Evolutionary conservation across 805 yeast genomes (phyloP).

Genomic region (Pichia nanzhaoensis): DNA sequence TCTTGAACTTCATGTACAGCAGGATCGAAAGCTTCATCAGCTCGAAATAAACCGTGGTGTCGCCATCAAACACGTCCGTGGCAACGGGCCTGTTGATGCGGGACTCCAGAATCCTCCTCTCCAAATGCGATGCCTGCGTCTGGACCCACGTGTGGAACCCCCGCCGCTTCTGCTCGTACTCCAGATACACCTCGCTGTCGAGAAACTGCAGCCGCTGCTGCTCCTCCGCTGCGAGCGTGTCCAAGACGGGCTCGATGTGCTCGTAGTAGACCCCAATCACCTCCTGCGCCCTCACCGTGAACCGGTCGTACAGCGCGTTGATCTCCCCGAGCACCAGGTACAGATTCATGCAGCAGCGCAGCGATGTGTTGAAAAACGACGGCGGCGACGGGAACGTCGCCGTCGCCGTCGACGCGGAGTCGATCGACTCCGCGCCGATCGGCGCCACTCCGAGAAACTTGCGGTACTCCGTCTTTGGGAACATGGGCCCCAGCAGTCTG

Average conservation of each 20-base stretch:
- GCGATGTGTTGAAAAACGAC: slow-evolving; percentile 9
- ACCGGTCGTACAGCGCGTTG: slow-evolving; percentile 14
- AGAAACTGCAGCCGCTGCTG: slow-evolving; percentile 9
- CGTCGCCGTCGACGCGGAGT: too few relatives aligned
- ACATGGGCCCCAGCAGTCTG: slow-evolving; percentile 18
- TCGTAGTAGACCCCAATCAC: slow-evolving; percentile 5
- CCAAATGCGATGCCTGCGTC: slow-evolving; percentile 10
- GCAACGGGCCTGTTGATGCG: slow-evolving; percentile 7
- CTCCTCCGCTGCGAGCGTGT: slow-evolving; percentile 5
- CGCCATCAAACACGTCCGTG: slow-evolving; percentile 1
- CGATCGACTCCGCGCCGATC: too few relatives aligned
- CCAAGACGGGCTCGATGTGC: slow-evolving; percentile 4
- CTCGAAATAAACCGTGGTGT: slow-evolving; percentile 18
- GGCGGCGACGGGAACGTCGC: too few relatives aligned
- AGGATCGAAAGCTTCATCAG: slow-evolving; percentile 17
- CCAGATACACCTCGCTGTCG: slow-evolving; percentile 10
- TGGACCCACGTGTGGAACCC: slow-evolving; percentile 24
- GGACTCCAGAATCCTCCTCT: slow-evolving; percentile 14
- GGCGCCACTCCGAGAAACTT: slow-evolving; percentile 8
- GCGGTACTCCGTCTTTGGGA: slow-evolving; percentile 19
- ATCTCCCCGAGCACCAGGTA: slow-evolving; percentile 18
- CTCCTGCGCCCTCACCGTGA: slow-evolving; percentile 7
- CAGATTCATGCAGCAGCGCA: slow-evolving; percentile 19
- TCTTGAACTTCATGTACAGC: slow-evolving; percentile 17
- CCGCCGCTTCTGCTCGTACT: slow-evolving; percentile 17